phyloP scores from a whole-genome alignment of 2,329 filamentous ascomycete species.

The Ramularia collo-cygni region DNA sequence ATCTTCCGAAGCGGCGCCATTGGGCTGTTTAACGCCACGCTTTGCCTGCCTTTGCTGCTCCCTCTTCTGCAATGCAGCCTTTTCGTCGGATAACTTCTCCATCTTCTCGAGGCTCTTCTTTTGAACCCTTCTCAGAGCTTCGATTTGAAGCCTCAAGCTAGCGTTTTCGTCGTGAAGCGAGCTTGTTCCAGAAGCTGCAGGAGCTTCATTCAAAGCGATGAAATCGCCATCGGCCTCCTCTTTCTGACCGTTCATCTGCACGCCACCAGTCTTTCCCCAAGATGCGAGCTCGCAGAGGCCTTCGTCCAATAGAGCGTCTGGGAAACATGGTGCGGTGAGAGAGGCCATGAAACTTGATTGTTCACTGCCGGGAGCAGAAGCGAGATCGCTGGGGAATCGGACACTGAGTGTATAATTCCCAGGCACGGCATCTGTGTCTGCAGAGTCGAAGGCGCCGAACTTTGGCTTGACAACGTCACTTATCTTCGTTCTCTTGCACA shows the following conservation, averaged over 20 bases:
- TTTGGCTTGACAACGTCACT: slow-evolving; percentile 69
- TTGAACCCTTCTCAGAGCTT: slow-evolving; percentile 40
- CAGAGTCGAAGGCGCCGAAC: slow-evolving; percentile 46
- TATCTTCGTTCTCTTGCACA: slow-evolving; percentile 21
- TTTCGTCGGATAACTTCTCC: slow-evolving; percentile 37
- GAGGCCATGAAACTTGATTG: slow-evolving; percentile 34
- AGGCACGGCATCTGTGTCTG: slow-evolving; percentile 34
- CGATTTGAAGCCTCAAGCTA: slow-evolving; percentile 33
- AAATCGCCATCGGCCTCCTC: slow-evolving; percentile 29
- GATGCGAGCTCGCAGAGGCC: slow-evolving; percentile 29
- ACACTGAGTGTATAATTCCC: slow-evolving; percentile 59
- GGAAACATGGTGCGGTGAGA: slow-evolving; percentile 39
- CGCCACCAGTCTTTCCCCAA: slow-evolving; percentile 29
- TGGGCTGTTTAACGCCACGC: slow-evolving; percentile 3
- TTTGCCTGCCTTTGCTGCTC: slow-evolving; percentile 21
- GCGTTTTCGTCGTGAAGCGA: slow-evolving; percentile 25
- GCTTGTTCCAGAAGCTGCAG: slow-evolving; percentile 2
- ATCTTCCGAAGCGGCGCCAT: slow-evolving; percentile 5
- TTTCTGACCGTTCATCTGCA: slow-evolving; percentile 4
- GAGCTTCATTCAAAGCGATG: slow-evolving; percentile 29
- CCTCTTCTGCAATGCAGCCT: slow-evolving; percentile 29
- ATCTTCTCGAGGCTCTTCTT: slow-evolving; percentile 41
- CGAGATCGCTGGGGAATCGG: slow-evolving; percentile 46
- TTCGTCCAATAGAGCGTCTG: slow-evolving; percentile 29
- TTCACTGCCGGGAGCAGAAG: slow-evolving; percentile 16